phyloP scores from a whole-genome alignment of 192 early-diverging fungal genomes.

The Gonapodya prolifera region DNA sequence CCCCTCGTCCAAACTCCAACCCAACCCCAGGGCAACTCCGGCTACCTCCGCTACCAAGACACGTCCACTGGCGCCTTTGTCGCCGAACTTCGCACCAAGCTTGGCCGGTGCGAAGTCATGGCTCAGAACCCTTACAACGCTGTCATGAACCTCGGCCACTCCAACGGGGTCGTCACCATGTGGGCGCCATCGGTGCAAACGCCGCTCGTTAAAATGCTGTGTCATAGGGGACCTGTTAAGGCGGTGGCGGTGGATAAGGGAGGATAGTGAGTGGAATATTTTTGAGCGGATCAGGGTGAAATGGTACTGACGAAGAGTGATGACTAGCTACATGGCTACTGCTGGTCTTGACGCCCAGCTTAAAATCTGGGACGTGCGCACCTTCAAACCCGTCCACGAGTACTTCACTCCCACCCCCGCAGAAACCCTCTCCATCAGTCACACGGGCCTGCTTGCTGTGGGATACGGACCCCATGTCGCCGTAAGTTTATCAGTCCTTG shows the following conservation, averaged over 20 bases:
- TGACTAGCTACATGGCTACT: slow-evolving; percentile 83
- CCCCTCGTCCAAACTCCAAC: neutral
- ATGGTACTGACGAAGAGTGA: neutral
- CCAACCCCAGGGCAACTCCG: slow-evolving; percentile 67
- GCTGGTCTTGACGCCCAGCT: slow-evolving; percentile 78
- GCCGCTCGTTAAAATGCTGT: slow-evolving; percentile 89
- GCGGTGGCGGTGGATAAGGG: slow-evolving; percentile 66
- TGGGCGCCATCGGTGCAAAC: slow-evolving; percentile 77
- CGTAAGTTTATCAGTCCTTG: slow-evolving; percentile 21
- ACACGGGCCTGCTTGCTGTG: slow-evolving; percentile 70
- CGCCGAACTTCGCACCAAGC: slow-evolving; percentile 59
- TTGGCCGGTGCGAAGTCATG: slow-evolving; percentile 72
- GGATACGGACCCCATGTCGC: slow-evolving; percentile 65
- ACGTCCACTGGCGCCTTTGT: slow-evolving; percentile 79
- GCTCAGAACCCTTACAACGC: slow-evolving; percentile 84
- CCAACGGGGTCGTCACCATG: slow-evolving; percentile 71
- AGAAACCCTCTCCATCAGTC: slow-evolving; percentile 65
- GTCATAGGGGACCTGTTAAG: slow-evolving; percentile 75
- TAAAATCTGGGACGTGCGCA: slow-evolving; percentile 89
- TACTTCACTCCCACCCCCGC: slow-evolving; percentile 72
- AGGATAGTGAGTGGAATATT: slow-evolving; percentile 20
- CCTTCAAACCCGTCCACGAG: slow-evolving; percentile 62
- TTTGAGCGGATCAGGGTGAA: slow-evolving; percentile 9
- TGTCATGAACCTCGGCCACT: slow-evolving; percentile 81
- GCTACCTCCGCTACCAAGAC: slow-evolving; percentile 84